Conservation (phyloP, 768 basidiomycete species). For the Podaxis sp. region DNA sequence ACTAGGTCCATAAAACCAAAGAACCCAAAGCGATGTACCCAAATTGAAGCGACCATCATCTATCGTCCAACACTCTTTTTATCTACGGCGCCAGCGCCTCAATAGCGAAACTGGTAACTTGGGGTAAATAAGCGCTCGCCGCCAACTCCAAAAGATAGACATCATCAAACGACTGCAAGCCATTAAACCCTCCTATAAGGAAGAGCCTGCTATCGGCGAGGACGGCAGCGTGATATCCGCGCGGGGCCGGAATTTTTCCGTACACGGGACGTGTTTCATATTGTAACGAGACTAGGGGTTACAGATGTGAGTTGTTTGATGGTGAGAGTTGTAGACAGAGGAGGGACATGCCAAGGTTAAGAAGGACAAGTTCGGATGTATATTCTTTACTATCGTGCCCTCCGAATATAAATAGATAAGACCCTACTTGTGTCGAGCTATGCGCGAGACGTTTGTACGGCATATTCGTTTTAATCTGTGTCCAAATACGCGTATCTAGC, state of each 20-base stretch:
- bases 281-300: conserved; percentile 65
- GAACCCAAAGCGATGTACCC: too few relatives aligned
- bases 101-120: neutral
- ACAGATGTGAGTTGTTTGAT: neutral
- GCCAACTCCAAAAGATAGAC: neutral
- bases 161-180: neutral
- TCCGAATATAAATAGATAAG: conserved; percentile 84
- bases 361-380: conserved; percentile 67
- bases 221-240: conserved; percentile 83
- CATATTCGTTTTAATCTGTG: conserved; percentile 31
- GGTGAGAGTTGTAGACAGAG: neutral
- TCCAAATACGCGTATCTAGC: conserved; percentile 43
- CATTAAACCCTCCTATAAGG: conserved; percentile 69
- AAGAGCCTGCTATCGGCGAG: conserved; percentile 83
- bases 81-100: neutral
- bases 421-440: conserved; percentile 85
- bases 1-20: too few relatives aligned
- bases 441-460: conserved; percentile 71
- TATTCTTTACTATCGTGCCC: conserved; percentile 84
- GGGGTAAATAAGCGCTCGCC: neutral
- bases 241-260: conserved; percentile 64
- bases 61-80: too few relatives aligned
- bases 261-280: conserved; percentile 71
- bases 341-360: conserved; percentile 70
- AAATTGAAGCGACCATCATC: too few relatives aligned